phyloP scores from a whole-genome alignment of 352 stramenopile species.

The Phytophthora sp. region DNA sequence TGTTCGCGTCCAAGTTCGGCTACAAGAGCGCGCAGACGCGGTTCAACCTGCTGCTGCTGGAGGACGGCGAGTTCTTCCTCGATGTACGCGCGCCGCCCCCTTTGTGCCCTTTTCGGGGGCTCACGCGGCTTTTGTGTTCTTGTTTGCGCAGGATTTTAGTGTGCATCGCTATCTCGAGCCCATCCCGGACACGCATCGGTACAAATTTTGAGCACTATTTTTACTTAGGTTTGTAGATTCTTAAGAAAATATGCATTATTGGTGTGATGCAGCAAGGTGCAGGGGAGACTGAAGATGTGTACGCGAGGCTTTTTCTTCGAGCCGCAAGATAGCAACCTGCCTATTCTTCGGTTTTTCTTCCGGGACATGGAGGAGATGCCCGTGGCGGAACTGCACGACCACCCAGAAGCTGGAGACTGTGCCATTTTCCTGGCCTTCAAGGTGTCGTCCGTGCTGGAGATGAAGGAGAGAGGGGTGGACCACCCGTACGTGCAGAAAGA shows the following conservation, averaged over 20 bases:
- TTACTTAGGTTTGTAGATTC: not conserved
- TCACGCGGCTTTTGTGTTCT: conserved; percentile 4
- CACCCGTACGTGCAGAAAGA: conserved; percentile 80
- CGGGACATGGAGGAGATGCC: conserved; percentile 77
- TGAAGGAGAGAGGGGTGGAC: conserved; percentile 88
- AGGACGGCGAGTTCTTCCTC: conserved; percentile 95
- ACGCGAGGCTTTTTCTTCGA: conserved; percentile 93
- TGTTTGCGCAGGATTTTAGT: conserved; percentile 75
- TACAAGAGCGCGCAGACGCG: conserved; percentile 69
- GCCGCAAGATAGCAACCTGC: conserved; percentile 81
- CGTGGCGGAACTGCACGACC: conserved; percentile 60
- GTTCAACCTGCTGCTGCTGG: conserved; percentile 94
- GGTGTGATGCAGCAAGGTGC: conserved; percentile 58
- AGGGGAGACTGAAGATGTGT: conserved; percentile 87
- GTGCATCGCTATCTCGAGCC: conserved; percentile 78
- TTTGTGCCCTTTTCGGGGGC: not conserved
- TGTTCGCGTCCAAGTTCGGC: conserved; percentile 48
- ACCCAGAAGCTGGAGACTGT: conserved; percentile 40
- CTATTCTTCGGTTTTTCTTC: conserved; percentile 90
- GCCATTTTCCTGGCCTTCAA: conserved; percentile 77
- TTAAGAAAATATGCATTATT: conserved; percentile 3
- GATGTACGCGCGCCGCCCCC: conserved; percentile 56
- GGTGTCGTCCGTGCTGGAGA: conserved; percentile 67
- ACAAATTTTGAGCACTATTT: not conserved
- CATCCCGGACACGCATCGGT: conserved; percentile 59